phyloP scores from a whole-genome alignment of 2,329 filamentous ascomycete genomes.

The Acephala macrosclerotiorum region DNA sequence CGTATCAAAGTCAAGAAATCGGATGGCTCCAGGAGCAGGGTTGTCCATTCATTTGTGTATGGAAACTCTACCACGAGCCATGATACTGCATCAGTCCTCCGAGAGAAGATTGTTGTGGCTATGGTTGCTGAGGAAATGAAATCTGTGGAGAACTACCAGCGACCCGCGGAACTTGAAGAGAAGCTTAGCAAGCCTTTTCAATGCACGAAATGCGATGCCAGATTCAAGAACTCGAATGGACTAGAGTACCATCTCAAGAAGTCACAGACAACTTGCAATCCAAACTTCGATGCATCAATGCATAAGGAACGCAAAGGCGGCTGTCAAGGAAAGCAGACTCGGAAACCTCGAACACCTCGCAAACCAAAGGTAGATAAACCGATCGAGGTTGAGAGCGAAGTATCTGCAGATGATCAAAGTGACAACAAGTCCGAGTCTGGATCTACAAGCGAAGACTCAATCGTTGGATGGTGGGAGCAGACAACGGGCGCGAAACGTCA shows the following conservation, averaged over 20 bases:
- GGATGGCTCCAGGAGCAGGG: slow-evolving; percentile 12
- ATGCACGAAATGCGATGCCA: slow-evolving; percentile 39
- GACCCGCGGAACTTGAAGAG: slow-evolving; percentile 26
- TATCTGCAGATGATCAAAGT: slow-evolving; percentile 1
- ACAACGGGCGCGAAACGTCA: slow-evolving; percentile 4
- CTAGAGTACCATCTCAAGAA: slow-evolving; percentile 44
- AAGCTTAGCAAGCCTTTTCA: slow-evolving; percentile 39
- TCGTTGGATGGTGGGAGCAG: slow-evolving; percentile 34
- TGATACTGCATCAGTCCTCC: slow-evolving; percentile 37
- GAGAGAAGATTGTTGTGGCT: slow-evolving; percentile 40
- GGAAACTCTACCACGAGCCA: slow-evolving; percentile 20
- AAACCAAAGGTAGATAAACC: not conserved
- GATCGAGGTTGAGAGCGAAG: slow-evolving; percentile 13
- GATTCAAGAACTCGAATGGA: slow-evolving; percentile 44
- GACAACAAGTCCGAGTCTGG: not conserved
- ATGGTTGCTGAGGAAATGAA: slow-evolving; percentile 25
- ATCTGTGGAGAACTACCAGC: slow-evolving; percentile 24
- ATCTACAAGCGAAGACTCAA: slow-evolving; percentile 33
- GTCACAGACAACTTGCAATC: slow-evolving; percentile 44
- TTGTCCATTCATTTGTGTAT: slow-evolving; percentile 38
- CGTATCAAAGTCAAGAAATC: slow-evolving; percentile 31
- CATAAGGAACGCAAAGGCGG: not conserved
- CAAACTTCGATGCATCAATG: slow-evolving; percentile 33
- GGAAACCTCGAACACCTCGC: not conserved
- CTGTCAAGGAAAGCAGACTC: not conserved